Base-by-base conservation (phyloP, 441 rosid genomes). In the Theobroma grandiflorum region DNA sequence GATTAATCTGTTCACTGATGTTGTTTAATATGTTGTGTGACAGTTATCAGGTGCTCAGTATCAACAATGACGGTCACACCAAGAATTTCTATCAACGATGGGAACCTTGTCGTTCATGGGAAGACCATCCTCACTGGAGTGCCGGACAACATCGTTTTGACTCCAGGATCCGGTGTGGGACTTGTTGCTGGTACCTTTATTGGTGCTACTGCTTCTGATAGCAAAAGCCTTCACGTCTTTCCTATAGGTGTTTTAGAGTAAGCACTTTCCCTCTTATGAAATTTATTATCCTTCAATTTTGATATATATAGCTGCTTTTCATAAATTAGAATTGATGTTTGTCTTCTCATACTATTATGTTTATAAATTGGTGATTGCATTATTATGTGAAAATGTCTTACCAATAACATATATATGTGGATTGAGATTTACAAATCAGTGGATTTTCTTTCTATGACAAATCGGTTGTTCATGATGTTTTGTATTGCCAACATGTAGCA, bases 141-240 rank as follows among this genome's bases (percentile, higher is more conserved):
- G 63, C 95, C 98, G 0, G 94, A 90, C 68, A 96, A 92, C 86
- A 86, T 96, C 37, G 78, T 91, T 22, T 80, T 96, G 72, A 96
- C 96, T 63, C 94, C 97, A 1, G 95, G 90, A 0, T 81, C 97
- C 0, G 93, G 95, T 53, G 83, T 79, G 22, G 98, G 94, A 16
- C 94, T 85, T 16, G 87, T 84, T 52, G 82, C 92, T 33, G 98
- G 99, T 50, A 87, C 97, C 40, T 96, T 93, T 81, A 89, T 95
- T 16, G 99, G 99, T 68, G 99, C 98, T 43, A 84, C 97, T 0
- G 91, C 97, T 77, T 83, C 95, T n/a, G 71, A 93, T 67, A 90
- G 88, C 93, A 92, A 93, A 85, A 90, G 97, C 84, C 97, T 92
- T 37, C 98, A 95, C 88, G 97, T 96, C 49, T 96, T 96, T 53